These are phyloP conservation scores for Dryadomyces quercivorus DNA, from an alignment of 2,329 filamentous ascomycete species.

Conservation along the genomic window DNA sequence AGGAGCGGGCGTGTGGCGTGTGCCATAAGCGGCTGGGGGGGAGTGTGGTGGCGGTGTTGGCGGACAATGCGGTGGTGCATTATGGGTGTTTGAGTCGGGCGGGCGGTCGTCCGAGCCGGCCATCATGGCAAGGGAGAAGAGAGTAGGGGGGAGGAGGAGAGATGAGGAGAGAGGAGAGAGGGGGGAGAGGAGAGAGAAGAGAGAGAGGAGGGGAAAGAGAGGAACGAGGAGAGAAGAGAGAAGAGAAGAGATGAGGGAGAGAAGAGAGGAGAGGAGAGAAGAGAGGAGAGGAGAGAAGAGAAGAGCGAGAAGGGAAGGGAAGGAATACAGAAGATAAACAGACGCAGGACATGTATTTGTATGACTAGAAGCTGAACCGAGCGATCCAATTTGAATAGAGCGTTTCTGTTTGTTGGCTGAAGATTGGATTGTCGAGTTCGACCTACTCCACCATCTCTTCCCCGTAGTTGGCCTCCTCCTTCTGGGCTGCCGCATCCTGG, in stretches of 20 bases:
- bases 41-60: constrained; percentile 82
- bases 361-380: too few relatives aligned
- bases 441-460: constrained; percentile 49
- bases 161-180: background rate
- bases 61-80: constrained; percentile 71
- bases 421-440: too few relatives aligned
- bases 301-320: background rate
- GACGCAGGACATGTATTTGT: too few relatives aligned
- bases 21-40: constrained; percentile 89
- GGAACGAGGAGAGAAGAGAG: too few relatives aligned
- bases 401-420: too few relatives aligned
- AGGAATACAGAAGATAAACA: background rate
- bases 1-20: constrained; percentile 81
- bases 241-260: background rate
- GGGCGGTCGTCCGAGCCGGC: constrained; percentile 16
- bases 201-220: too few relatives aligned
- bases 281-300: background rate
- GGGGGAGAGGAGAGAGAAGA: background rate
- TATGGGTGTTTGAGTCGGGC: constrained; percentile 58
- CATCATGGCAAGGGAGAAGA: background rate
- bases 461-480: constrained; percentile 70
- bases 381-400: too few relatives aligned
- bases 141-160: background rate
- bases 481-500: constrained; percentile 35
- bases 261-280: background rate